Evolutionary conservation across 345 rosid species (phyloP).

Genomic region (Leavenworthia alabamica): DNA sequence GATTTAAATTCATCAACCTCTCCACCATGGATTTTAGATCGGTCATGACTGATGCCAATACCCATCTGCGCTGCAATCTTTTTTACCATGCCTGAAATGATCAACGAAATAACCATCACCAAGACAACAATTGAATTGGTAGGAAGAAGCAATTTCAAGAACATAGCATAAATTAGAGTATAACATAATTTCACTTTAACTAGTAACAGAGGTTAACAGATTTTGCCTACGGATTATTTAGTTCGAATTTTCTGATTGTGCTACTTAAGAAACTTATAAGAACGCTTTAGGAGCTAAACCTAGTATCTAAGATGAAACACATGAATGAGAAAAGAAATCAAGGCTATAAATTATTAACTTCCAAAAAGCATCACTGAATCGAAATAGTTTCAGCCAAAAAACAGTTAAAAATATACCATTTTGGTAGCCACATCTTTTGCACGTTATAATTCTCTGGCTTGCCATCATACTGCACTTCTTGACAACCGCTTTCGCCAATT

Average conservation of each 20-base stretch:
- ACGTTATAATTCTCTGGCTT: slow-evolving; percentile 46
- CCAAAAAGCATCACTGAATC: background rate
- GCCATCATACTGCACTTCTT: slow-evolving; percentile 65
- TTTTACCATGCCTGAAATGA: slow-evolving; percentile 73
- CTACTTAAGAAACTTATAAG: slow-evolving; percentile 2
- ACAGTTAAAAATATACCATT: slow-evolving; percentile 50
- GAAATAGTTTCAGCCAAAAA: background rate
- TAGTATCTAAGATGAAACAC: slow-evolving; percentile 12
- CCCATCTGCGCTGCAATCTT: slow-evolving; percentile 39
- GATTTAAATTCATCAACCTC: slow-evolving; percentile 51
- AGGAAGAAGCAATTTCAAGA: slow-evolving; percentile 7
- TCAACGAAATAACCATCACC: slow-evolving; percentile 14
- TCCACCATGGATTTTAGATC: slow-evolving; percentile 54
- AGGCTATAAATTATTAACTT: background rate
- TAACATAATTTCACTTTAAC: background rate
- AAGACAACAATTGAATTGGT: background rate
- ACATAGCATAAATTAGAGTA: slow-evolving; percentile 1
- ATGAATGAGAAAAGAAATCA: slow-evolving; percentile 4
- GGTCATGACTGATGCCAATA: slow-evolving; percentile 73
- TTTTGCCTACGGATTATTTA: background rate
- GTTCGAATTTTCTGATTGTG: background rate
- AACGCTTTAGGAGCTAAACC: background rate
- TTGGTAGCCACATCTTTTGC: slow-evolving; percentile 61
- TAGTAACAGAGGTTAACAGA: slow-evolving; percentile 4
- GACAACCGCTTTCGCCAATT: slow-evolving; percentile 55